phyloP scores from a whole-genome alignment of 2,329 filamentous ascomycete genomes.

The Alternaria postmessia region DNA sequence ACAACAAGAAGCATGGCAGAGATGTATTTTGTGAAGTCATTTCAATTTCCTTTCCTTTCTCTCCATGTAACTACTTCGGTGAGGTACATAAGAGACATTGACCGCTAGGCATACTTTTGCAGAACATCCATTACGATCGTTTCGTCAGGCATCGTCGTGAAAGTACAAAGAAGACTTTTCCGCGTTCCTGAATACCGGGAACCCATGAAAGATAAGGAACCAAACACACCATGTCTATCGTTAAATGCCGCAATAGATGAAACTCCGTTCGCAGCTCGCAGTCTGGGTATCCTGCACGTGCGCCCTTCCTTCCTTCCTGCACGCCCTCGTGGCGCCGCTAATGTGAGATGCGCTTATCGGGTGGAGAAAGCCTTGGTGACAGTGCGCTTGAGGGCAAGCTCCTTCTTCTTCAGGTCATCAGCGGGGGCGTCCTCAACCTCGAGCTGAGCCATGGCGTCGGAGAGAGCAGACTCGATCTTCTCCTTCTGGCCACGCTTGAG shows the following conservation, averaged over 20 bases:
- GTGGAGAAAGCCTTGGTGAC: conserved; percentile 99
- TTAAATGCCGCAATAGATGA: conserved; percentile 44
- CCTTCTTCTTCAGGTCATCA: conserved; percentile 99
- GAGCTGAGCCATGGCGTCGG: conserved; percentile 96
- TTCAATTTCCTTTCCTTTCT: conserved; percentile 30
- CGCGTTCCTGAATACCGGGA: conserved; percentile 34
- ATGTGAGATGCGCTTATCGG: conserved; percentile 65
- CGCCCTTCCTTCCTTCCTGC: conserved; percentile 30
- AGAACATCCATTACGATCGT: conserved; percentile 36
- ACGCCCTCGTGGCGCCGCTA: conserved; percentile 15
- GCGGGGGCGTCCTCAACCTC: conserved; percentile 91
- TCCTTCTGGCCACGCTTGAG: conserved; percentile 99
- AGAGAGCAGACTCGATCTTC: conserved; percentile 97
- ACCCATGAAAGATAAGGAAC: conserved; percentile 39
- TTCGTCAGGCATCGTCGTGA: conserved; percentile 42
- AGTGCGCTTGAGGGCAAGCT: conserved; percentile 94
- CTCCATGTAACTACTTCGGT: conserved; percentile 22
- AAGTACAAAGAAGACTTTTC: conserved; percentile 40
- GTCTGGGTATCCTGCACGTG: conserved; percentile 43
- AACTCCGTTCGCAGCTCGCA: conserved; percentile 42
- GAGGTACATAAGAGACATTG: conserved; percentile 32
- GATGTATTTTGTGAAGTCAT: conserved; percentile 14
- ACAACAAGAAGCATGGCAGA: neutral
- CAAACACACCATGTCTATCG: conserved; percentile 48
- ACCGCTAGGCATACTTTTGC: conserved; percentile 32